These are phyloP conservation scores for Fusarium albosuccineum DNA, from an alignment of 2,329 filamentous ascomycete species.

Conservation along the genomic window DNA sequence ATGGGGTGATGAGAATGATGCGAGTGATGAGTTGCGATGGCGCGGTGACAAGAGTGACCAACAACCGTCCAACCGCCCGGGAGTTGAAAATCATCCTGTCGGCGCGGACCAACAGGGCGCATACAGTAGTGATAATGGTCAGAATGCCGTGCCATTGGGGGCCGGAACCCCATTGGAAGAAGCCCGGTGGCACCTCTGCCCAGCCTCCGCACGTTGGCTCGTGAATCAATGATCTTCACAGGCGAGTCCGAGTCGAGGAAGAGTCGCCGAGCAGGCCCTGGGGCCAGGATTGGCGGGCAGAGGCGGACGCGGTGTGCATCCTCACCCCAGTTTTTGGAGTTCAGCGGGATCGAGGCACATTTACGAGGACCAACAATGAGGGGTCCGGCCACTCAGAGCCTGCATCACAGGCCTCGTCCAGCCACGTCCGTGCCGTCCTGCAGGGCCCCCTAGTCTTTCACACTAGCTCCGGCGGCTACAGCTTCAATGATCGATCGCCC, in stretches of 20 bases:
- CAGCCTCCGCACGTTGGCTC: conserved; percentile 20
- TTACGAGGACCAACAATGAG: too few species aligned
- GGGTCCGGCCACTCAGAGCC: conserved; percentile 31
- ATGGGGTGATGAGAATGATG: conserved; percentile 26
- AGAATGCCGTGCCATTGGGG: conserved; percentile 9
- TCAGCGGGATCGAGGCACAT: not conserved
- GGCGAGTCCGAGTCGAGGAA: too few species aligned
- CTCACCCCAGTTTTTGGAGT: conserved; percentile 6
- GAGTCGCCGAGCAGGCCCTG: not conserved
- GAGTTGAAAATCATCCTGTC: too few species aligned
- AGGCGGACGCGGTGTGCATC: conserved; percentile 19
- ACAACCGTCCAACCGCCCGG: conserved; percentile 5
- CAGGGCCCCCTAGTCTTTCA: conserved; percentile 29
- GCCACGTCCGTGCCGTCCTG: conserved; percentile 13
- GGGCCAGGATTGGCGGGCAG: conserved; percentile 14
- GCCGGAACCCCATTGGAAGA: not conserved
- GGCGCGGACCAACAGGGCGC: conserved; percentile 1
- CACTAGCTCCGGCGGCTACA: conserved; percentile 36
- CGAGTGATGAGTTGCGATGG: conserved; percentile 36
- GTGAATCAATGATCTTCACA: conserved; percentile 3
- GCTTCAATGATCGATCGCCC: conserved; percentile 22
- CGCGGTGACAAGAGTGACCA: conserved; percentile 18
- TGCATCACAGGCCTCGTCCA: conserved; percentile 13
- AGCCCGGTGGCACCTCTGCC: conserved; percentile 8
- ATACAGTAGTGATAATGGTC: not conserved